Evolutionary conservation across 2,329 filamentous ascomycete genomes (phyloP).

Genomic region (Ampelomyces quisqualis): DNA sequence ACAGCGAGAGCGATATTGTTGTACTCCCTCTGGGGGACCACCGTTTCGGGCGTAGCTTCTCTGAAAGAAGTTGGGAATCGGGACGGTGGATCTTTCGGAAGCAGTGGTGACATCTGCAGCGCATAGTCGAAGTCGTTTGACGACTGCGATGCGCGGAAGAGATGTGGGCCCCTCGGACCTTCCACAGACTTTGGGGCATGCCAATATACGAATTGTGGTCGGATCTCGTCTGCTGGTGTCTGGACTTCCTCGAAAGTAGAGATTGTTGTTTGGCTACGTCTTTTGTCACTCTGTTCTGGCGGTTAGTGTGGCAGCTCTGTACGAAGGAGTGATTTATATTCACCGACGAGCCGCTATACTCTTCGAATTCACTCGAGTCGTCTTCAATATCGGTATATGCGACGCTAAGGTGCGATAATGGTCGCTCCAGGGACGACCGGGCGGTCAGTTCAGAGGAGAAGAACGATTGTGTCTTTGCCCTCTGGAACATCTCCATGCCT

Average conservation of each 20-base stretch:
- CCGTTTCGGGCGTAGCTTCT: slow-evolving; percentile 39
- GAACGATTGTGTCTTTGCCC: slow-evolving; percentile 56
- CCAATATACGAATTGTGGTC: slow-evolving; percentile 61
- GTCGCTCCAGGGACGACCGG: slow-evolving; percentile 53
- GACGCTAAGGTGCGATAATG: slow-evolving; percentile 71
- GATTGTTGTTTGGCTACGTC: slow-evolving; percentile 79
- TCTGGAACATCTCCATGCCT: slow-evolving; percentile 53
- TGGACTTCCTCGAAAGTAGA: slow-evolving; percentile 83
- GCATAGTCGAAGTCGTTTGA: slow-evolving; percentile 56
- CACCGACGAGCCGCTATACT: slow-evolving; percentile 66
- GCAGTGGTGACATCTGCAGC: slow-evolving; percentile 71
- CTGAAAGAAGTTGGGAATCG: slow-evolving; percentile 47
- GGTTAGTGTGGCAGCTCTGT: slow-evolving; percentile 22
- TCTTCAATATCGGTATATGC: slow-evolving; percentile 77
- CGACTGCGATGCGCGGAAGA: slow-evolving; percentile 72
- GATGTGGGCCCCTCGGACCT: slow-evolving; percentile 81
- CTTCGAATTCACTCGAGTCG: slow-evolving; percentile 45
- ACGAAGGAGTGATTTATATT: slow-evolving; percentile 33
- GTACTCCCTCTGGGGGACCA: slow-evolving; percentile 45
- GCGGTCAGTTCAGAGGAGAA: slow-evolving; percentile 52
- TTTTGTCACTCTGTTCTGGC: slow-evolving; percentile 53
- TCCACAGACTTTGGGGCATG: slow-evolving; percentile 66
- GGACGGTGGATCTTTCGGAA: slow-evolving; percentile 60
- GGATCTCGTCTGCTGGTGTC: slow-evolving; percentile 66
- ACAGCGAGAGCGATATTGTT: slow-evolving; percentile 55